Base-by-base conservation (phyloP, 1,284 basidiomycete species). In the Boletus smithii region DNA sequence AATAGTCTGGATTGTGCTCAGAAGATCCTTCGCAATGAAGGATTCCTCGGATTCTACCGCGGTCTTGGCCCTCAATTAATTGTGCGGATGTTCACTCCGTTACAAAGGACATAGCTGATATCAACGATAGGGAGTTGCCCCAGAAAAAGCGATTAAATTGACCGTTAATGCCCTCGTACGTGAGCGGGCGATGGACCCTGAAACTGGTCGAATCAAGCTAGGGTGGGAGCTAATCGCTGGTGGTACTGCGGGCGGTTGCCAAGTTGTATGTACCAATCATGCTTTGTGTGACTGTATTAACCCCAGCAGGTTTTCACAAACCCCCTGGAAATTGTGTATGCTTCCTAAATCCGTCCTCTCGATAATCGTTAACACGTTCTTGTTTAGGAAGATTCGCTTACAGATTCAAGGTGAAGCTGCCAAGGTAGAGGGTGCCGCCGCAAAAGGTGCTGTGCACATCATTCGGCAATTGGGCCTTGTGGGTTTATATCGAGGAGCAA, bases 371-470 rank as follows among this genome's bases (percentile, higher is more conserved):
- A 8, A 55, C 40, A 22, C 20, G 29, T 48, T 43, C 37, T 58
- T 57, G 44, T 50, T 51, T 54, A 91, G 92, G 53, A 98, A 99
- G 77, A 99, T 99, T 63, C 90, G 95, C 49, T 73, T 99, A 36
- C 97, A 99, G 68, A 77, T 99, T 46, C 94, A 95, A 68, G 95
- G 97, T 36, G 95, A 99, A 73, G 84, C 91, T 29, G 90, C 93
- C 27, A 90, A 91, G 63, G 76, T 83, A 5, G 88, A 88, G 48
- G 88, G 85, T 38, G 85, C 83, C 22, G 76, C 77, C 8, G 85
- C 88, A 1, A 85, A 86, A 57, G 93, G 94, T 31, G 97, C 95
- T 4, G 69, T 88, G 5, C 93, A 97, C 68, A 97, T 99, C 63
- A 81, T 99, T 53, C 85, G 90, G 43, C 91, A 94, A 68, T 75